phyloP scores from a whole-genome alignment of 2,329 filamentous ascomycete genomes.

The Talaromyces funiculosus region DNA sequence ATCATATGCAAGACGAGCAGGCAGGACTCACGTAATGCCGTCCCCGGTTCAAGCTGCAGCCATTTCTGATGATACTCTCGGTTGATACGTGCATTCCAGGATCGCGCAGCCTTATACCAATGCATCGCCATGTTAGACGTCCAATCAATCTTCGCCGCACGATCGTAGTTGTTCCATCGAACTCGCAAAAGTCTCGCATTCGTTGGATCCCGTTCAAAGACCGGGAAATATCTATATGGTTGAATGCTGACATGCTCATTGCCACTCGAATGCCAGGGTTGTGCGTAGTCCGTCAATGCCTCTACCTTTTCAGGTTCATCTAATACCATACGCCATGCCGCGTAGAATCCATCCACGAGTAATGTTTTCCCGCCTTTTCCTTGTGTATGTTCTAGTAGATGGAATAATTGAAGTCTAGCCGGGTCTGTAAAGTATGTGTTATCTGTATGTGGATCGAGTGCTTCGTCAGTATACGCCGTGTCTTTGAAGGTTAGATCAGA shows the following conservation, averaged over 20 bases:
- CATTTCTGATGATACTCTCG: constrained; percentile 55
- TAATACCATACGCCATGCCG: constrained; percentile 54
- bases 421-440: constrained; percentile 95
- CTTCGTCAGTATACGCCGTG: constrained; percentile 83
- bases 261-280: constrained; percentile 80
- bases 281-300: constrained; percentile 49
- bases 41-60: constrained; percentile 75
- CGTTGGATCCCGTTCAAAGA: constrained; percentile 57
- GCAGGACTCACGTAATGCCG: constrained; percentile 59
- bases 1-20: background rate
- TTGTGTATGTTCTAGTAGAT: constrained; percentile 72
- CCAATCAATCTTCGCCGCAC: constrained; percentile 61
- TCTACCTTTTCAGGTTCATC: constrained; percentile 55
- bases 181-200: constrained; percentile 55
- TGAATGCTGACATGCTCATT: constrained; percentile 78
- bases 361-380: constrained; percentile 66
- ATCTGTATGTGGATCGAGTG: constrained; percentile 82
- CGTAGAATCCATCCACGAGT: constrained; percentile 80
- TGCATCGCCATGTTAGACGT: constrained; percentile 43
- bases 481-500: constrained; percentile 83
- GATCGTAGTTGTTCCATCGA: constrained; percentile 90
- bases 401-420: constrained; percentile 84
- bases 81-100: constrained; percentile 66
- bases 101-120: constrained; percentile 78
- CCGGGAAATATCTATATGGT: constrained; percentile 64